phyloP scores from a whole-genome alignment of 768 basidiomycete genomes.

The Baorangia bicolor region DNA sequence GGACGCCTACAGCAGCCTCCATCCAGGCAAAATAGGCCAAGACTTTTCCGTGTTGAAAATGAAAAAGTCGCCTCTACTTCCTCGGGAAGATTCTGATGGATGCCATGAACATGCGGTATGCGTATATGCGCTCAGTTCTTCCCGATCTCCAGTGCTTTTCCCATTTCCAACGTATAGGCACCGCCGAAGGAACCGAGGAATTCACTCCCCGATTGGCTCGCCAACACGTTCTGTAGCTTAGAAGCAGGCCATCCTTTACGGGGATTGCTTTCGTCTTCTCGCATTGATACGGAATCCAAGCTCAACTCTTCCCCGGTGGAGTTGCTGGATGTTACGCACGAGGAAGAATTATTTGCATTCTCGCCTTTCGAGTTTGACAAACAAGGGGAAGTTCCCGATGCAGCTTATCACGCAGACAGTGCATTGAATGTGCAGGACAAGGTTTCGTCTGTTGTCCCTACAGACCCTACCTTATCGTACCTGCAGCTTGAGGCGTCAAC shows the following conservation, averaged over 20 bases:
- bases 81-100: conserved; percentile 7
- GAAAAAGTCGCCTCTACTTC: conserved; percentile 16
- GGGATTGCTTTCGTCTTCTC: conserved; percentile 27
- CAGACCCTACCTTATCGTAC: neutral
- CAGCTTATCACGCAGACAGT: neutral
- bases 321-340: conserved; percentile 2
- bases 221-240: conserved; percentile 49
- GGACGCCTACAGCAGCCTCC: conserved; percentile 38
- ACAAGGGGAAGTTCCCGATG: neutral
- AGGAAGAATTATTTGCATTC: conserved; percentile 29
- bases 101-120: conserved; percentile 23
- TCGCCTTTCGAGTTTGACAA: conserved; percentile 24
- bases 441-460: neutral
- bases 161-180: conserved; percentile 13
- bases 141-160: conserved; percentile 10
- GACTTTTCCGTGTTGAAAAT: conserved; percentile 46
- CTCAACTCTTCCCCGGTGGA: neutral
- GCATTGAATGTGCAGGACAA: neutral
- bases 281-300: conserved; percentile 2
- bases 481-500: neutral
- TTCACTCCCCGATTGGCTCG: conserved; percentile 57
- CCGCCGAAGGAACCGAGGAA: conserved; percentile 23
- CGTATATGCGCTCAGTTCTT: conserved; percentile 28
- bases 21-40: conserved; percentile 37
- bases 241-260: conserved; percentile 36